Evolutionary conservation across 495 filamentous ascomycete genomes (phyloP).

Genomic region (Neurospora sp.): DNA sequence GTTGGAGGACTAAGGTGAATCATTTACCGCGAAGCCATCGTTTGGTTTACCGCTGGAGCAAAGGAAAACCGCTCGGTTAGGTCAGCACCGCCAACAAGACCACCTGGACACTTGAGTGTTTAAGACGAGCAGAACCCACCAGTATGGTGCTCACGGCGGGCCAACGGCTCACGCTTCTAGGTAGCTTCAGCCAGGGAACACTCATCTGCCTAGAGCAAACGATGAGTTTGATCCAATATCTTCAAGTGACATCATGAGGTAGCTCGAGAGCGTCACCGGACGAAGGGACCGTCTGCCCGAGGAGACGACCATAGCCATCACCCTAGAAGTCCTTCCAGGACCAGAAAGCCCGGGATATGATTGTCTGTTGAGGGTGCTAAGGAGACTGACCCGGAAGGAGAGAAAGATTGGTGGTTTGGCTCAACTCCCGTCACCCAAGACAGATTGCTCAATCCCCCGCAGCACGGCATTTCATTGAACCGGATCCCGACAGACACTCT

Average conservation of each 20-base stretch:
- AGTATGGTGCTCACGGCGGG: no score
- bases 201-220: background rate
- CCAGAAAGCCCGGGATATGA: background rate
- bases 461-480: background rate
- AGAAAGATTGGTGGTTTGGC: background rate
- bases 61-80: no score
- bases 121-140: no score
- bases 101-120: no score
- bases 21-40: no score
- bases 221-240: background rate
- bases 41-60: no score
- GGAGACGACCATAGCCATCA: background rate
- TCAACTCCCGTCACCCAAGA: background rate
- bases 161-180: no score
- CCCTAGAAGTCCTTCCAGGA: background rate
- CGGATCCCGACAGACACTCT: background rate
- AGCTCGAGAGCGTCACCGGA: background rate
- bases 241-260: background rate
- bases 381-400: background rate
- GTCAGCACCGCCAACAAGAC: no score
- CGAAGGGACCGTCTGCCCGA: background rate
- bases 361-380: background rate
- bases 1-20: background rate
- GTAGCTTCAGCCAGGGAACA: no score
- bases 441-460: background rate